phyloP scores from a whole-genome alignment of 768 basidiomycete genomes.

The Pleurotus salmoneostramineus region DNA sequence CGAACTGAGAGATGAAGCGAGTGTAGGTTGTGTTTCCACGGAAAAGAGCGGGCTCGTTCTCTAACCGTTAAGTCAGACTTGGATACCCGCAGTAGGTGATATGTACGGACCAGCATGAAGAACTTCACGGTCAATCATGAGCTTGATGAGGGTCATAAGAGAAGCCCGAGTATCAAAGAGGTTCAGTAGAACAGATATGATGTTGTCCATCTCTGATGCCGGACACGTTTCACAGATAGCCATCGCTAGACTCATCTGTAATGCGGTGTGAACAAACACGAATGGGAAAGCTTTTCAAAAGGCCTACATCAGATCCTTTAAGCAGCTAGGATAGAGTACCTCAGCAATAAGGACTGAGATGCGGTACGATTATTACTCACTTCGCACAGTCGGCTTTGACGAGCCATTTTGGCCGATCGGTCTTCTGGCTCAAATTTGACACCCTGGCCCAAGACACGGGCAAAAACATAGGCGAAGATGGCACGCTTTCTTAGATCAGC shows the following conservation, averaged over 20 bases:
- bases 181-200: constrained; percentile 82
- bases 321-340: constrained; percentile 45
- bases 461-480: constrained; percentile 84
- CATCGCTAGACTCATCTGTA: constrained; percentile 71
- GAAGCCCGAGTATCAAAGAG: constrained; percentile 77
- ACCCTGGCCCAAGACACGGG: constrained; percentile 75
- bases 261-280: background rate
- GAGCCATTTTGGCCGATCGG: constrained; percentile 39
- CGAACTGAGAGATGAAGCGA: constrained; percentile 83
- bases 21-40: constrained; percentile 85
- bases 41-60: constrained; percentile 78
- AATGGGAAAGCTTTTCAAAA: background rate
- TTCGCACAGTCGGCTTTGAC: constrained; percentile 54
- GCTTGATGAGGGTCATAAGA: constrained; percentile 71
- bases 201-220: constrained; percentile 71
- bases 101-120: constrained; percentile 55
- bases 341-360: background rate
- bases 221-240: constrained; percentile 89
- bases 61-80: constrained; percentile 32
- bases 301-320: constrained; percentile 65
- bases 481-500: constrained; percentile 62
- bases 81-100: no score
- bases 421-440: constrained; percentile 70
- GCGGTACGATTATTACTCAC: constrained; percentile 28
- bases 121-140: constrained; percentile 85